phyloP scores from a whole-genome alignment of 352 stramenopile genomes.

The Phytophthora pseudosyringae region DNA sequence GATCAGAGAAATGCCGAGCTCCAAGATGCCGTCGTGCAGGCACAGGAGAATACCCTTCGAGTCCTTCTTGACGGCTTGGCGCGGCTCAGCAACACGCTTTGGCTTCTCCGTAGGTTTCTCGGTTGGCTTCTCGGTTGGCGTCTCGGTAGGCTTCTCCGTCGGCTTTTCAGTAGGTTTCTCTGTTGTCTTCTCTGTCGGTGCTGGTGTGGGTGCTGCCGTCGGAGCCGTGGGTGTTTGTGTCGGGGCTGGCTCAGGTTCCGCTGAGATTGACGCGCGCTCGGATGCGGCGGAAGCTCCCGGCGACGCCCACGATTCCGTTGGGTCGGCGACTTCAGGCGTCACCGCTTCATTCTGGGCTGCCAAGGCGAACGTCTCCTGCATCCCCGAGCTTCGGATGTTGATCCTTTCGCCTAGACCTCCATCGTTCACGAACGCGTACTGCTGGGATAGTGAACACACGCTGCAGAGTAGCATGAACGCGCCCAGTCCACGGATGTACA shows the following conservation, averaged over 20 bases:
- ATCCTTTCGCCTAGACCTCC: slow-evolving; percentile 3
- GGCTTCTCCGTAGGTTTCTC: slow-evolving; percentile 25
- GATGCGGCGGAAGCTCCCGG: slow-evolving; percentile 14
- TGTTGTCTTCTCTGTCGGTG: neutral
- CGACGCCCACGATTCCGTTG: slow-evolving; percentile 15
- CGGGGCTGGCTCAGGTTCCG: slow-evolving; percentile 3
- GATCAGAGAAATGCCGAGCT: slow-evolving; percentile 57
- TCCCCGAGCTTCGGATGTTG: slow-evolving; percentile 13
- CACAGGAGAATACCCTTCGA: slow-evolving; percentile 53
- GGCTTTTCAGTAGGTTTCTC: slow-evolving; percentile 12
- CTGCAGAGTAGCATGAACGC: slow-evolving; percentile 36
- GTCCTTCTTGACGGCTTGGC: slow-evolving; percentile 36
- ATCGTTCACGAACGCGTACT: slow-evolving; percentile 32
- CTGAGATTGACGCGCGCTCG: slow-evolving; percentile 1
- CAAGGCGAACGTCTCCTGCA: slow-evolving; percentile 13
- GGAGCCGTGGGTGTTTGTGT: neutral
- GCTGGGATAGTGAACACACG: slow-evolving; percentile 34
- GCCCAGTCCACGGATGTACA: slow-evolving; percentile 39
- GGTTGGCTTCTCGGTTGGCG: slow-evolving; percentile 23
- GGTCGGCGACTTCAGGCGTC: slow-evolving; percentile 1
- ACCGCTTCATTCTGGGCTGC: slow-evolving; percentile 14
- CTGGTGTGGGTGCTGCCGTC: neutral
- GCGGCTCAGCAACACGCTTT: slow-evolving; percentile 29
- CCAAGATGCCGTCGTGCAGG: slow-evolving; percentile 47
- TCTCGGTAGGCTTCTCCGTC: slow-evolving; percentile 12